Base-by-base conservation (phyloP, 768 basidiomycete genomes). In the Serendipita vermifera region DNA sequence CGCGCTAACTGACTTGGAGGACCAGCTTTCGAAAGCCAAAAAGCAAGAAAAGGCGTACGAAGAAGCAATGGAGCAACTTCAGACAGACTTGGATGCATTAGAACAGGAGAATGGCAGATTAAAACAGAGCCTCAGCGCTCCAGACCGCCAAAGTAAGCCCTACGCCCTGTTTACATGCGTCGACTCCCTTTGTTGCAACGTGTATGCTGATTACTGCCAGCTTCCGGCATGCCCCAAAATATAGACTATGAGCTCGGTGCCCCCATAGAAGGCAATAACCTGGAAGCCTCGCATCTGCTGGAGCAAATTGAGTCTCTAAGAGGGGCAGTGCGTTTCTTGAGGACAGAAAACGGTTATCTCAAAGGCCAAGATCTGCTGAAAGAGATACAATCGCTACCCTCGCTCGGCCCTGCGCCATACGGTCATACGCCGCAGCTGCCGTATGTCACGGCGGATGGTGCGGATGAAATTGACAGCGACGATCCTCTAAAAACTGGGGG, bases 231-330 rank as follows among this genome's bases (percentile, higher is more conserved):
- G 3, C 22, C 46, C 9, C 79, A 79, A 59, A 70, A 70, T 13
- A 68, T 68, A 0, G 82, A 85, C 58, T 66, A 74, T 9, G 87
- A 91, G 58, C 27, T 51, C 22, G 77, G 71, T 57, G 70, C 80
- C 3, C 75, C 80, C 1, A 73, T 84, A 22, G 90, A 93, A 63
- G 84, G 83, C 11, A 51, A 29, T 31, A 93, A 77, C 61, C 64
- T 93, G 35, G 94, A 96, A 64, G 89, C 89, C 0, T 84, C 88
- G 0, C 82, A 92, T 66, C 76, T 96, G 9, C 68, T 90, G 36
- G 90, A 97, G 66, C 90, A 93, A 85, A 82, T 97, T 64, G 87
- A 94, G 41, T 86, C 85, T 13, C 77, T 97, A n/a, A 85, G 89
- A 36, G 83, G 85, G 3, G 87, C 93, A 0, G 81, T 98, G 27